phyloP scores from a whole-genome alignment of 176 grass and related monocot genomes.

The Paspalum notatum region DNA sequence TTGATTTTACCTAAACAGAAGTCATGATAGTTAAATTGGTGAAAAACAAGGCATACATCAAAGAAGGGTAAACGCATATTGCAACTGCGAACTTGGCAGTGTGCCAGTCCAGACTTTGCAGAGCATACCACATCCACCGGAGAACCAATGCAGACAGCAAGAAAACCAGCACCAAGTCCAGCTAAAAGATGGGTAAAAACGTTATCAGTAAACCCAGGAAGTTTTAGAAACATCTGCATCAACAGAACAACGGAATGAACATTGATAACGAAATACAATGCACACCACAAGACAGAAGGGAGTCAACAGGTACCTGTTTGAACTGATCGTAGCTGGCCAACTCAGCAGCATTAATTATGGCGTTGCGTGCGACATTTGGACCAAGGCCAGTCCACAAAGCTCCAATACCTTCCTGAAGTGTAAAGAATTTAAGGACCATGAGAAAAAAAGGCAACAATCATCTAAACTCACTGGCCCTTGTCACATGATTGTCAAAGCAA shows the following conservation, averaged over 20 bases:
- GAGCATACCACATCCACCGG: constrained; percentile 85
- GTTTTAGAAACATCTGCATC: constrained; percentile 75
- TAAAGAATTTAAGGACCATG: constrained; percentile 26
- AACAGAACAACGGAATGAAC: constrained; percentile 50
- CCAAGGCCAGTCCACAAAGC: constrained; percentile 93
- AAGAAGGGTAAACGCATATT: not conserved
- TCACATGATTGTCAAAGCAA: constrained; percentile 32
- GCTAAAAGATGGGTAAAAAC: constrained; percentile 93
- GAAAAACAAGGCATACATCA: constrained; percentile 27
- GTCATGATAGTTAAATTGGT: not conserved
- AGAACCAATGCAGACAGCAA: constrained; percentile 95
- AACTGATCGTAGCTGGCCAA: constrained; percentile 94
- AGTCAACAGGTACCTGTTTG: constrained; percentile 61
- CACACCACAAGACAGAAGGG: constrained; percentile 22
- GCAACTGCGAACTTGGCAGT: constrained; percentile 4
- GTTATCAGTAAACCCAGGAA: constrained; percentile 93
- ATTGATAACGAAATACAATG: constrained; percentile 18
- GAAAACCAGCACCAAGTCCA: constrained; percentile 85
- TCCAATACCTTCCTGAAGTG: constrained; percentile 77
- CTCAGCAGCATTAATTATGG: constrained; percentile 89
- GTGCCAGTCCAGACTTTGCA: constrained; percentile 18
- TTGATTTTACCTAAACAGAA: constrained; percentile 83
- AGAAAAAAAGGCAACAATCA: constrained; percentile 17
- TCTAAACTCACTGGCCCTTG: constrained; percentile 3
- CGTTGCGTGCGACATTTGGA: constrained; percentile 92